A percentile compares a stretch with the other conserved stretches of the same genome.
Evolutionary conservation across 2,329 filamentous ascomycete species (phyloP).

Genomic region (Fusarium denticulatum): DNA sequence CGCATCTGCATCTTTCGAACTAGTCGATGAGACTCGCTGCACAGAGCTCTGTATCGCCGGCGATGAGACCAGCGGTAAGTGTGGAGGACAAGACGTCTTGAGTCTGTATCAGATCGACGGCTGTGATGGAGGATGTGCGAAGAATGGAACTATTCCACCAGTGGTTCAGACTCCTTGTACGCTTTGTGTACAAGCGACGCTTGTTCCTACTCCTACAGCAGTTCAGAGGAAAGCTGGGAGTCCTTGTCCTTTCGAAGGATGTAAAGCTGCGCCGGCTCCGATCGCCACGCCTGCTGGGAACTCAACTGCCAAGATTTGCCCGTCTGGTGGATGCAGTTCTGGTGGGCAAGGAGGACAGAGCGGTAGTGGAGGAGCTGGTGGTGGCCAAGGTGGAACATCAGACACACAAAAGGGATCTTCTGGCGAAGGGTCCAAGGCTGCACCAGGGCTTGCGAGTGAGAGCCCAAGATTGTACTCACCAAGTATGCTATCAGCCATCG

Average conservation of each 20-base stretch:
- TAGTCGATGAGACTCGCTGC: constrained; percentile 38
- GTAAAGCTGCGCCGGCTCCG: constrained; percentile 1
- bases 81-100: constrained; percentile 37
- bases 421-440: neutral
- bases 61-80: constrained; percentile 30
- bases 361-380: neutral
- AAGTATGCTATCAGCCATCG: constrained; percentile 21
- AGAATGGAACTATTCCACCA: constrained; percentile 3
- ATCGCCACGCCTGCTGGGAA: constrained; percentile 9
- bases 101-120: constrained; percentile 26
- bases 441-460: constrained; percentile 16
- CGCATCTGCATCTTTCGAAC: neutral
- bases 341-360: neutral
- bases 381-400: neutral
- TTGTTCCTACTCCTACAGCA: neutral
- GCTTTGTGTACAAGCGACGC: neutral
- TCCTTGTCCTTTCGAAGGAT: constrained; percentile 20
- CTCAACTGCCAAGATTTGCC: constrained; percentile 13
- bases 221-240: neutral
- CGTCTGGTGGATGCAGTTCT: constrained; percentile 1
- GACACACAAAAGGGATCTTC: neutral
- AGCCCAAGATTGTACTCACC: constrained; percentile 16
- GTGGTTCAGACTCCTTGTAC: constrained; percentile 12
- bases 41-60: constrained; percentile 24
- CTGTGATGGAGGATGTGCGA: neutral